Base-by-base conservation (phyloP, 176 grass and related monocot species). In the Oropetium thomaeum region DNA sequence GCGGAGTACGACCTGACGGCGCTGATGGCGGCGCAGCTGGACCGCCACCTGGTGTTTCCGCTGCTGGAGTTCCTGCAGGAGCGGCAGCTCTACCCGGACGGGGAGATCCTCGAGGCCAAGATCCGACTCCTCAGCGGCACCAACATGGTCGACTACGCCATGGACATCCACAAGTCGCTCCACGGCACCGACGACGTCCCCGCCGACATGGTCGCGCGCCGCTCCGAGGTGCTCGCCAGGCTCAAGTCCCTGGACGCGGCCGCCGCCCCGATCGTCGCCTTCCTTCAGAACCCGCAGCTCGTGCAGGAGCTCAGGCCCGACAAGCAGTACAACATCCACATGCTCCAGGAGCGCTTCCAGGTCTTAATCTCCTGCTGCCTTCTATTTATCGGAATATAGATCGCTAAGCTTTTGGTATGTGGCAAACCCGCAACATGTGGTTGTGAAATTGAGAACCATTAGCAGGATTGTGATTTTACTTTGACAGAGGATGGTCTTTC, bases 241-340 rank as follows among this genome's bases (percentile, higher is more conserved):
- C 78, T 97, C 74, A 83, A 86, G 63, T 72, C 66, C 28, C 90
- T 97, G 26, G 83, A 92, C 65, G 91, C 76, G 41, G 90, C 83
- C 7, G 84, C 87, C 8, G 88, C 86, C 17, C 88, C 90, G 8
- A 53, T 97, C 37, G 86, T 97, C 61, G 76, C 77, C 38, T 93
- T 97, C 81, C 95, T 97, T 34, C 79, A 81, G 71, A 87, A 83
- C 63, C 69, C 81, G 62, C 32, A 83, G 79, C 86, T 92, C 20
- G 95, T 93, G 35, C 91, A 89, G 78, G 95, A 97, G 68, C 71
- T 97, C 70, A 75, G 84, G 74, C 80, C 95, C 23, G 95, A 97
- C 63, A 91, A 81, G 52, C 83, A 88, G 65, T 92, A 97, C 81
- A 97, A 97, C 81, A 75, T 92, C 70, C 88, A 89, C 44, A 87